Evolutionary conservation across 768 basidiomycete genomes (phyloP).

Genomic region (Boletus coccyginus): DNA sequence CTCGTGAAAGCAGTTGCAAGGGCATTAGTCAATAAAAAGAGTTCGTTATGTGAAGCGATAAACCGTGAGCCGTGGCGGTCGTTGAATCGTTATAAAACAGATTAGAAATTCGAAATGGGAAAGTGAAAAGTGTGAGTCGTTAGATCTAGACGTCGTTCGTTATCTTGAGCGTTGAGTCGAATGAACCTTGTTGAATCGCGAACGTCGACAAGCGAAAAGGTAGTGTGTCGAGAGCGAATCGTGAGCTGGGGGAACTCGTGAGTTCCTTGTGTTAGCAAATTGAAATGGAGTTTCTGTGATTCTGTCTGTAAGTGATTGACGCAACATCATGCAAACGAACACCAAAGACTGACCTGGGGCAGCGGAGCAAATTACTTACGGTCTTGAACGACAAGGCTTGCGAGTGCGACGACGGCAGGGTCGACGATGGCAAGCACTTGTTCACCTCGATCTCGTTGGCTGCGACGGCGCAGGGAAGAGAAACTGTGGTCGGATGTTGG

Average conservation of each 20-base stretch:
- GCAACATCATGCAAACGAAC: not conserved
- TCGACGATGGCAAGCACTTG: constrained; percentile 22
- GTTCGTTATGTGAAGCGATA: constrained; percentile 24
- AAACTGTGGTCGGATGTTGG: constrained; percentile 6
- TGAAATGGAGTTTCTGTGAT: constrained; percentile 12
- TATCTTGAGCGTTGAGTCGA: constrained; percentile 18
- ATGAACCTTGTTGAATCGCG: constrained; percentile 17
- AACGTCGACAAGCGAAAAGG: constrained; percentile 12
- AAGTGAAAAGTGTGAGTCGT: constrained; percentile 19
- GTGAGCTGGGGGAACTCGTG: constrained; percentile 26
- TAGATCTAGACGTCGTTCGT: constrained; percentile 21
- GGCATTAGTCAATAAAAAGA: constrained; percentile 27
- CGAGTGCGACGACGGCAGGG: constrained; percentile 14
- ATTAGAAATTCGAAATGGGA: constrained; percentile 4
- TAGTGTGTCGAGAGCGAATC: constrained; percentile 16
- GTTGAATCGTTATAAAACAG: constrained; percentile 28
- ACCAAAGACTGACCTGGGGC: constrained; percentile 20
- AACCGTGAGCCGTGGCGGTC: constrained; percentile 16
- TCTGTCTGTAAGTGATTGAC: not conserved
- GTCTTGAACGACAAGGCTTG: constrained; percentile 17
- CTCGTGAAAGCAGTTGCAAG: constrained; percentile 31
- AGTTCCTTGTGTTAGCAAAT: constrained; percentile 21
- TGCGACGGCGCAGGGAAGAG: constrained; percentile 18
- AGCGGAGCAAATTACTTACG: constrained; percentile 28
- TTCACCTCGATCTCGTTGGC: constrained; percentile 12